These are phyloP conservation scores for Hypoxylon subgilvum DNA, from an alignment of 495 filamentous ascomycete genomes.

Conservation along the genomic window DNA sequence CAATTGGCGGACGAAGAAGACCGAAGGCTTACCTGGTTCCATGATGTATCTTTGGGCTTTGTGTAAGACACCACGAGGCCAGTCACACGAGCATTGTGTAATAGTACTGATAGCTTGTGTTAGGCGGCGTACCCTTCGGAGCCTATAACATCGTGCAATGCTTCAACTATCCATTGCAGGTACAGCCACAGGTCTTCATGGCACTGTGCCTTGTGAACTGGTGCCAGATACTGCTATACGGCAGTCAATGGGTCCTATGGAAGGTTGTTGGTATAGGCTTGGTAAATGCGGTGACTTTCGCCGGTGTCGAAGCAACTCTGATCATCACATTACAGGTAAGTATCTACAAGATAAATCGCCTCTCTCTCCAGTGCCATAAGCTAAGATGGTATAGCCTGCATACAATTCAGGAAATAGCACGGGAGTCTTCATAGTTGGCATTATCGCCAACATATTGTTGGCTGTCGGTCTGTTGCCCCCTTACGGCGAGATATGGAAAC, in stretches of 20 bases:
- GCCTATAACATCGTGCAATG: constrained; percentile 58
- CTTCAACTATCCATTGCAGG: constrained; percentile 76
- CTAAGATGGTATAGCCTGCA: constrained; percentile 41
- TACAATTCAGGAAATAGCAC: constrained; percentile 59
- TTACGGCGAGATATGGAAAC: constrained; percentile 75
- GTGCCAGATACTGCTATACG: constrained; percentile 70
- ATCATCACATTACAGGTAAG: constrained; percentile 66
- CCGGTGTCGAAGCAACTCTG: constrained; percentile 64
- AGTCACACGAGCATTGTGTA: too few relatives aligned
- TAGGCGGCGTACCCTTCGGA: constrained; percentile 55
- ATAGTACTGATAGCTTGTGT: not conserved
- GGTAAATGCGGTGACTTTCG: constrained; percentile 55
- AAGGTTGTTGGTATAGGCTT: constrained; percentile 56
- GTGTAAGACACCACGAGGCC: constrained; percentile 59
- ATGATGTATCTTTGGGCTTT: constrained; percentile 81
- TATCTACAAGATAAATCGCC: constrained; percentile 13
- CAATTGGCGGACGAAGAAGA: constrained; percentile 72
- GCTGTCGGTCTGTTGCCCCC: constrained; percentile 69
- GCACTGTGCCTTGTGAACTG: constrained; percentile 68
- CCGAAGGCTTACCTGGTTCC: constrained; percentile 70
- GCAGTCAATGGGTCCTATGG: constrained; percentile 59
- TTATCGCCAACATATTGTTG: constrained; percentile 65
- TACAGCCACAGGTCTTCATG: constrained; percentile 76
- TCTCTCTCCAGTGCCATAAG: not conserved
- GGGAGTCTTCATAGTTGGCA: constrained; percentile 64